phyloP scores from a whole-genome alignment of 371 early-diverging fungal genomes.

The Chytridium lagenaria region DNA sequence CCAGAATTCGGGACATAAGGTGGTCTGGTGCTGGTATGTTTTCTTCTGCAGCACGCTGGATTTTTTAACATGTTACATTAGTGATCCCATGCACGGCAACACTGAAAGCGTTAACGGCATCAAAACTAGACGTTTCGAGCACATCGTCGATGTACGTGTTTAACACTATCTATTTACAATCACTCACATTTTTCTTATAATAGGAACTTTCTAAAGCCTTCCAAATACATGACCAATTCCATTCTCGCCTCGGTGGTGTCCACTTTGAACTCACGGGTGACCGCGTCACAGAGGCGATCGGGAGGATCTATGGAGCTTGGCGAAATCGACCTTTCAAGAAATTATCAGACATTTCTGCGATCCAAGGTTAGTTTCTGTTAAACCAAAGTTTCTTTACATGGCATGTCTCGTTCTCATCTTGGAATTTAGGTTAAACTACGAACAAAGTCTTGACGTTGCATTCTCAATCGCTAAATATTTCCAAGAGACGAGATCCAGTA shows the following conservation, averaged over 20 bases:
- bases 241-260: slow-evolving; percentile 88
- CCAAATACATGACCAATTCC: slow-evolving; percentile 77
- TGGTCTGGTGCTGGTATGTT: slow-evolving; percentile 76
- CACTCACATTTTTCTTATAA: neutral
- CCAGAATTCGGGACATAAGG: slow-evolving; percentile 75
- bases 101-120: slow-evolving; percentile 82
- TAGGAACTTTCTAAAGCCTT: slow-evolving; percentile 82
- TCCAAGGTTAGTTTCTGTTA: too few species aligned
- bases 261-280: slow-evolving; percentile 97
- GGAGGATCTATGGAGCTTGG: slow-evolving; percentile 91
- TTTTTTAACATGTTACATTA: slow-evolving; percentile 57
- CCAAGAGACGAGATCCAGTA: too few species aligned
- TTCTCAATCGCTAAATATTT: too few species aligned
- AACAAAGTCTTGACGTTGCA: too few species aligned
- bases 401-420: too few species aligned
- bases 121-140: slow-evolving; percentile 91
- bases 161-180: neutral
- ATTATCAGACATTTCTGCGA: slow-evolving; percentile 97
- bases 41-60: slow-evolving; percentile 56
- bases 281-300: slow-evolving; percentile 81
- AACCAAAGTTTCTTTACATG: too few species aligned
- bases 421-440: too few species aligned
- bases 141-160: slow-evolving; percentile 60
- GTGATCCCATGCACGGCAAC: slow-evolving; percentile 99
- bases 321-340: slow-evolving; percentile 79